Evolutionary conservation across 306 rosid species (phyloP).

Genomic region (Acmispon strigosus): DNA sequence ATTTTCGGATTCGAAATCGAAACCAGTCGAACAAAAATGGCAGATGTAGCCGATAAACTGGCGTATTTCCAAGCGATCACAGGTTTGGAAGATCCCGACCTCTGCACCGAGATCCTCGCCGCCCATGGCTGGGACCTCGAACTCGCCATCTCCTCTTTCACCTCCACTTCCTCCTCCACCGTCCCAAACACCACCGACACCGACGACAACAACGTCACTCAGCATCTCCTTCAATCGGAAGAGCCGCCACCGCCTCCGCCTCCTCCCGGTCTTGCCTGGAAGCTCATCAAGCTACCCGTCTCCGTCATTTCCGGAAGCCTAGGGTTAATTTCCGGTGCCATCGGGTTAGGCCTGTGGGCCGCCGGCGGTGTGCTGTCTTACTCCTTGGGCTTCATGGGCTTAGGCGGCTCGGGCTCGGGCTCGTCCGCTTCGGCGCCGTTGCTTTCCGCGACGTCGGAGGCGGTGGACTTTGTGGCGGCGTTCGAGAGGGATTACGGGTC

Average conservation of each 20-base stretch:
- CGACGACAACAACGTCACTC: neutral
- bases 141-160: slow-evolving; percentile 81
- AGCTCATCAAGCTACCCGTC: slow-evolving; percentile 63
- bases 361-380: slow-evolving; percentile 92
- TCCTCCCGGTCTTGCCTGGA: slow-evolving; percentile 75
- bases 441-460: slow-evolving; percentile 66
- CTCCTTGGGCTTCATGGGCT: slow-evolving; percentile 76
- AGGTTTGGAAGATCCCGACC: slow-evolving; percentile 77
- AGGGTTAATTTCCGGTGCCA: slow-evolving; percentile 75
- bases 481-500: slow-evolving; percentile 75
- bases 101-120: slow-evolving; percentile 78
- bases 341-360: slow-evolving; percentile 88
- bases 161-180: slow-evolving; percentile 11
- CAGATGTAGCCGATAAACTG: slow-evolving; percentile 64
- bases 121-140: slow-evolving; percentile 98
- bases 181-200: neutral
- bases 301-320: slow-evolving; percentile 77
- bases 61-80: slow-evolving; percentile 89
- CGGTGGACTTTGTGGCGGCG: slow-evolving; percentile 50
- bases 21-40: slow-evolving; percentile 47
- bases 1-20: neutral
- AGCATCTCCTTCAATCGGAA: neutral
- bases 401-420: slow-evolving; percentile 16
- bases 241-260: slow-evolving; percentile 31
- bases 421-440: slow-evolving; percentile 29